phyloP scores from a whole-genome alignment of 1,284 basidiomycete species.

The Fomitopsis schrenkii region DNA sequence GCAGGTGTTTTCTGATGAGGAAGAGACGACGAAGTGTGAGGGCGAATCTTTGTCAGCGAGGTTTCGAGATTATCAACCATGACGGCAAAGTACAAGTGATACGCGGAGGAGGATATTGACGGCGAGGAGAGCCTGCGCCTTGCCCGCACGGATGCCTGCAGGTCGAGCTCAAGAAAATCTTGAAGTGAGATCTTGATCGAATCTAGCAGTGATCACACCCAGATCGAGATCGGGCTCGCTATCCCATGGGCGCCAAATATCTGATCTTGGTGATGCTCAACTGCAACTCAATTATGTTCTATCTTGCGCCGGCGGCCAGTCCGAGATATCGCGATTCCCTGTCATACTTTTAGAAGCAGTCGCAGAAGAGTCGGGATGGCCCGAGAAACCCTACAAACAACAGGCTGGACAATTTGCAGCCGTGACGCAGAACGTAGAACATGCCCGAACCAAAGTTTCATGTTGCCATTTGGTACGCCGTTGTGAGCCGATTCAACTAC shows the following conservation, averaged over 20 bases:
- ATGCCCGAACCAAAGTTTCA: constrained; percentile 14
- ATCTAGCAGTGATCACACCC: not conserved
- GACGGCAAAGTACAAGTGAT: not conserved
- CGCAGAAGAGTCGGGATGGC: not conserved
- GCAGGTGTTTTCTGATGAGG: constrained; percentile 91
- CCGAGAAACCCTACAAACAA: too few relatives aligned
- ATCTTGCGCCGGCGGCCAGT: not conserved
- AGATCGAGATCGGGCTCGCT: not conserved
- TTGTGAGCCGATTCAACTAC: not conserved
- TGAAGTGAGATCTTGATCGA: not conserved
- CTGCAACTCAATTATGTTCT: not conserved
- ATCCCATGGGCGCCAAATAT: not conserved
- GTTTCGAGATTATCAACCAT: constrained; percentile 40
- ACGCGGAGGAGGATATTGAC: not conserved
- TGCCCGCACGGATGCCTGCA: not conserved
- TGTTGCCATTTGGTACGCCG: constrained; percentile 25
- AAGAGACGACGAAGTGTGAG: constrained; percentile 79
- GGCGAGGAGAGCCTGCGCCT: not conserved
- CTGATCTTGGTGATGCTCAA: not conserved
- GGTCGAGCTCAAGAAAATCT: not conserved
- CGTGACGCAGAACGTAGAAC: too few relatives aligned
- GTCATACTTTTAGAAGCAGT: too few relatives aligned
- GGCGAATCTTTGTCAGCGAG: constrained; percentile 82
- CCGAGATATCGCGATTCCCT: too few relatives aligned
- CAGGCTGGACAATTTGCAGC: too few relatives aligned